Base-by-base conservation (phyloP, 108 stramenopile genomes). In the Stephanodiscus triporus region DNA sequence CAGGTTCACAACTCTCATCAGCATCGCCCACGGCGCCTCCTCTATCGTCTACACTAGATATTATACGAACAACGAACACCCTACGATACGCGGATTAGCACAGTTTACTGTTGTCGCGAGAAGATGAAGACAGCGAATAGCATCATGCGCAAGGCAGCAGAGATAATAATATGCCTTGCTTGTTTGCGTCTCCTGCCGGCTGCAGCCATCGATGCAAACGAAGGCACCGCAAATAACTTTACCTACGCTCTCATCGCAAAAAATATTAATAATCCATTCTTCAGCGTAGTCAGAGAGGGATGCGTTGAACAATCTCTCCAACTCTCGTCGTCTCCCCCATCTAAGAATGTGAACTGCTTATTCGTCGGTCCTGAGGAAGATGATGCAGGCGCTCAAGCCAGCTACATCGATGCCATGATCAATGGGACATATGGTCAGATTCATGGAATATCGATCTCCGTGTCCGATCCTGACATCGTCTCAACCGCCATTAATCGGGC, bases 201-300 rank as follows among this genome's bases (percentile, higher is more conserved):
- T 5, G 5, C 2, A 2, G 32, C 32, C 32, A 34, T 34, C 32
- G 32, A 2, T 5, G 32, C 5, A 2, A 5, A 34, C 2, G 32
- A 34, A 34, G 32, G 32, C 2, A 34, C 32, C 48, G 3, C 6
- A 7, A 49, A 2, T 9, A 24, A 54, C 23, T 3, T 54, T 0
- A 70, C 37, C 19, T 70, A 60, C 14, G 69, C 69, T 36, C 48
- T 70, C 27, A 23, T 70, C 0, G 6, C 69, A 2, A 70, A 70
- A 49, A 19, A 10, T 26, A 40, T 24, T 8, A 20, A 19, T 1
- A 26, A 42, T 1, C 2, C 38, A 8, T 58, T 1, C 57, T 70
- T 57, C 17, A 32, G 60, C 16, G 22, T 29, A 0, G 69, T 58
- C 10, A 23, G 2, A 13, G 58, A 43, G 20, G 69, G 69, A 57